Evolutionary conservation across 2,329 filamentous ascomycete genomes (phyloP), one percentile per base, ranked within the genome.

Genomic region (Fusarium cicatricum): DNA sequence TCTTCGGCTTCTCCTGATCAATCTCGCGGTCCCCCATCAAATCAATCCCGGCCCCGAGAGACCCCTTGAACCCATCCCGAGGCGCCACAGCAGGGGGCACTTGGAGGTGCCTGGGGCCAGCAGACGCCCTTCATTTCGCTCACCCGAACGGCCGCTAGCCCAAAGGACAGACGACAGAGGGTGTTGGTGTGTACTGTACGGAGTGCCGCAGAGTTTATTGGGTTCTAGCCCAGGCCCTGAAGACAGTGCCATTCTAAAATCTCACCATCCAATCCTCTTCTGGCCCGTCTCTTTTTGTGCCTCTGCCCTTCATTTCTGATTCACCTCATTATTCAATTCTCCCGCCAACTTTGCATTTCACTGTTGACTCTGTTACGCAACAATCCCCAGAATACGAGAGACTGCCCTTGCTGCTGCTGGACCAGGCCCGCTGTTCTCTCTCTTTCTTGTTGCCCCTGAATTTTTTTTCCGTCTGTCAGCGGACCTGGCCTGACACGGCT

Each of bases 71-170:
- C 17, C 39, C 33, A 15, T 42, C 43, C 55, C 46, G 55, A 63
- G 29, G 54, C 61, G 51, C 51, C 45, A 54, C 51, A 42, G 37
- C 47, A 37, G 43, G 52, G 52, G 52, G 55, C 42, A 41, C 50
- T 52, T 29, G 40, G 16, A 19, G 52, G 36, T 42, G 44, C 42
- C 42, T 43, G 39, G 58, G 37, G 31, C 53, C 56, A 55, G 40
- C 52, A 55, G 16, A 44, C 36, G 47, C 60, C 57, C 56, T 64
- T 68, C 66, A 68, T 68, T 68, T 68, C 66, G 55, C 50, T 29
- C 29, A 39, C 42, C 58, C 54, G 49, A 54, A 52, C 45, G 45
- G 50, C 46, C 42, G 28, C 52, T 46, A 56, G 15, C n/a, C n/a
- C n/a, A n/a, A n/a, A n/a, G n/a, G n/a, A n/a, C n/a, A n/a, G n/a